phyloP scores from a whole-genome alignment of 495 filamentous ascomycete genomes.

The Evernia prunastri region DNA sequence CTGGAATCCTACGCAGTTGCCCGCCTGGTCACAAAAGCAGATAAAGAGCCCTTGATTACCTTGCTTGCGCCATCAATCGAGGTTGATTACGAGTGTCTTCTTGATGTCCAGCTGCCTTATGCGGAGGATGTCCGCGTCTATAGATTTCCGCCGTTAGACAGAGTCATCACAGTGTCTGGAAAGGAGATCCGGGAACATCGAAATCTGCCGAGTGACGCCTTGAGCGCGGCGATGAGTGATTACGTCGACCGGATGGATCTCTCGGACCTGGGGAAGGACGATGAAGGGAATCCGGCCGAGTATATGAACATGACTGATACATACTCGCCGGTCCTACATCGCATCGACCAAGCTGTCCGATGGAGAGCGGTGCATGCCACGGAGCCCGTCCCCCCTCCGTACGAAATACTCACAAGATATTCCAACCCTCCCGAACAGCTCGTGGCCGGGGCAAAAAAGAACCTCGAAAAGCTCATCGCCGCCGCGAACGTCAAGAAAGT shows the following conservation, averaged over 20 bases:
- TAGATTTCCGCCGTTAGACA: slow-evolving; percentile 84
- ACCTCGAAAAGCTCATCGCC: slow-evolving; percentile 56
- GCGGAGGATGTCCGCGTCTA: slow-evolving; percentile 86
- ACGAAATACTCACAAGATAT: slow-evolving; percentile 64
- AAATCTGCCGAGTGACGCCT: slow-evolving; percentile 68
- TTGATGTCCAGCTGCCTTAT: slow-evolving; percentile 91
- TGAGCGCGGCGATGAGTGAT: slow-evolving; percentile 74
- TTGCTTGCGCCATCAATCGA: slow-evolving; percentile 79
- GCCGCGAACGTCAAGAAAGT: slow-evolving; percentile 87
- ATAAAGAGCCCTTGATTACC: slow-evolving; percentile 67
- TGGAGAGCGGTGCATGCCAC: slow-evolving; percentile 71
- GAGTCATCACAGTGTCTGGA: slow-evolving; percentile 84
- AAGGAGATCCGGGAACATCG: slow-evolving; percentile 76
- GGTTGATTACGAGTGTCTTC: slow-evolving; percentile 74
- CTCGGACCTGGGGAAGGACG: slow-evolving; percentile 52
- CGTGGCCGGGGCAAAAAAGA: slow-evolving; percentile 44
- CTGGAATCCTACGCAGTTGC: slow-evolving; percentile 82
- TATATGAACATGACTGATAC: slow-evolving; percentile 75
- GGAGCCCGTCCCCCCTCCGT: slow-evolving; percentile 57
- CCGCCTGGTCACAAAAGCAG: slow-evolving; percentile 75
- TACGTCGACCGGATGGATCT: slow-evolving; percentile 96
- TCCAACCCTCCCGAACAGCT: slow-evolving; percentile 67
- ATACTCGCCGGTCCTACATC: slow-evolving; percentile 88
- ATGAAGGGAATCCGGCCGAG: slow-evolving; percentile 67
- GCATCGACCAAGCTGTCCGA: slow-evolving; percentile 76